Base-by-base conservation (phyloP, 1,284 basidiomycete genomes). In the Trametes versicolor region DNA sequence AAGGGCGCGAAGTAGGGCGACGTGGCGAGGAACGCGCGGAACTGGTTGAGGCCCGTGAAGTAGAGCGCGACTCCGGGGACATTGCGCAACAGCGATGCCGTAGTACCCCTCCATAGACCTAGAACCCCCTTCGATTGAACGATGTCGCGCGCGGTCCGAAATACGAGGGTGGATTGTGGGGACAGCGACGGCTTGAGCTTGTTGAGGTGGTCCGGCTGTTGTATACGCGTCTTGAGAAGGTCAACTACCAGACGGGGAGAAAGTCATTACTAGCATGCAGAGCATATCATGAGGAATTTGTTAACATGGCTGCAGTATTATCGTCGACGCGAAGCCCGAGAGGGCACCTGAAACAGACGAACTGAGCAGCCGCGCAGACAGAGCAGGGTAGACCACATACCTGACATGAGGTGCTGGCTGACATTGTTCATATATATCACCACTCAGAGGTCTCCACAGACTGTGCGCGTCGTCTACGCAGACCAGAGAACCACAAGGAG, bases 21-120 rank as follows among this genome's bases (percentile, higher is more conserved):
- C n/a, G 77, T 83, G 1, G 92, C 87, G 84, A 95, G 87, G 49
- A 87, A 68, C 1, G 84, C 82, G 10, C 96, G 90, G 49, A 97
- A 81, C 67, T 94, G 87, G 12, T 92, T 94, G 47, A 98, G 82
- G 55, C 89, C 85, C 12, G 96, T 95, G 82, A 98, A 95, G 81
- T 98, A 98, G 58, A 97, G 78, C 2, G 96, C 96, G 10, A 98
- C 94, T 8, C 96, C 96, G 0, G 97, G 97, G 2, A 98, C 90
- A 75, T 97, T 98, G 50, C 96, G 84, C 19, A 89, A 80, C 7
- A 98, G 80, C 0, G 95, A 95, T 5, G 95, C 90, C 4, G 83
- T 80, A 0, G 96, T 97, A 8, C 96, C 96, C 63, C 95, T 82
- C 96, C 96, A 96, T 19, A 96, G 81, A 1, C 93, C 94, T 39